Conservation (phyloP, 768 basidiomycete species). For the Auriscalpium orientale region DNA sequence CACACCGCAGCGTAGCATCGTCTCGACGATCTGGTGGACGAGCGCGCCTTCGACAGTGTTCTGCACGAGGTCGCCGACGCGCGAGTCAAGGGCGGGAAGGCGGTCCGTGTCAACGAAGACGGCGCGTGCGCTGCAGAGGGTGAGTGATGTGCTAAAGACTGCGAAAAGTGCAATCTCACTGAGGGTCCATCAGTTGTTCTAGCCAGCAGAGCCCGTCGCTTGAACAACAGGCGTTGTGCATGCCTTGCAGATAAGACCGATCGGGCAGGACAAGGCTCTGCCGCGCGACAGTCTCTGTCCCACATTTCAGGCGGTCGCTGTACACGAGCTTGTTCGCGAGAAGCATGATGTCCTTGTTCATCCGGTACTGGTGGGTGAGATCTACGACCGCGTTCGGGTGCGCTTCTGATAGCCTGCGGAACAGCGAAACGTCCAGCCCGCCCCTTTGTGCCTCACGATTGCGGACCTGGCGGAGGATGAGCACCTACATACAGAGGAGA, state of each 20-base stretch:
- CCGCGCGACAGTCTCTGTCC: constrained; percentile 61
- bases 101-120: constrained; percentile 92
- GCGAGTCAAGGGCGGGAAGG: constrained; percentile 72
- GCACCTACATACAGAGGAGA: not conserved
- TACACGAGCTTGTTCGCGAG: constrained; percentile 88
- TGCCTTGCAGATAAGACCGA: constrained; percentile 29
- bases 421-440: constrained; percentile 85
- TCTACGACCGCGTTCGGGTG: constrained; percentile 84
- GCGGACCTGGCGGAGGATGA: constrained; percentile 52
- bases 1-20: constrained; percentile 60
- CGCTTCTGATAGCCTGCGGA: constrained; percentile 79
- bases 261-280: constrained; percentile 49
- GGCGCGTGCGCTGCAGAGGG: constrained; percentile 58
- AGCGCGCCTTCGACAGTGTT: constrained; percentile 75
- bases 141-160: not conserved
- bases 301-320: constrained; percentile 67
- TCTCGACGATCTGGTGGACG: constrained; percentile 59
- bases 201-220: constrained; percentile 60
- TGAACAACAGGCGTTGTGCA: constrained; percentile 35
- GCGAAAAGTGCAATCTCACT: constrained; percentile 44
- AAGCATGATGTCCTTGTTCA: constrained; percentile 95
- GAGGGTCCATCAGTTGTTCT: constrained; percentile 50
- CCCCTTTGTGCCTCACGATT: constrained; percentile 72
- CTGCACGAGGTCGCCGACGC: constrained; percentile 83
- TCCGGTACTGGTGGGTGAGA: constrained; percentile 84